These are phyloP conservation scores for Fusarium sterilihyphosum DNA, from an alignment of 2,329 filamentous ascomycete species.

Conservation along the genomic window DNA sequence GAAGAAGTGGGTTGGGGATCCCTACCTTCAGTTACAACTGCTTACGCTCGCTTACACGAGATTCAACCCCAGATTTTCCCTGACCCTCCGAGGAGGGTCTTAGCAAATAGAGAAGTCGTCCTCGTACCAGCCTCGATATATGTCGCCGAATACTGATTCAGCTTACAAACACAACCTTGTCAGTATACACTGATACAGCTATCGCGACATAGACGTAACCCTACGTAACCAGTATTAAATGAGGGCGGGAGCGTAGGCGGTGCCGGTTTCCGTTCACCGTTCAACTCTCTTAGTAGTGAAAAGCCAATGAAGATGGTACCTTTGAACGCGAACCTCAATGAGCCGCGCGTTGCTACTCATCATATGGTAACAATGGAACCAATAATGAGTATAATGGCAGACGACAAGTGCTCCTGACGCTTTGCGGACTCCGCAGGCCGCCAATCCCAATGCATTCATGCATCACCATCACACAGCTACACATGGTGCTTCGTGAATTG, in stretches of 20 bases:
- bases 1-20: neutral
- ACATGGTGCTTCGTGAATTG: too few species aligned
- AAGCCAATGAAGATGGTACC: fast-evolving
- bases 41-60: neutral
- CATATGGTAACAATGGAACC: fast-evolving
- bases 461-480: neutral
- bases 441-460: neutral
- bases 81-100: neutral
- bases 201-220: fast-evolving
- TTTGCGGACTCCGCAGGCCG: neutral
- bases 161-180: too few species aligned
- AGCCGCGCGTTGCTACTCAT: neutral
- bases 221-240: too few species aligned
- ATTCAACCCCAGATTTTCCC: neutral
- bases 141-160: too few species aligned
- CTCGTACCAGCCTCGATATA: neutral
- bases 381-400: neutral
- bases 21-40: fast-evolving
- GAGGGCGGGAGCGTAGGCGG: fast-evolving
- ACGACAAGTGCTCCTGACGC: neutral
- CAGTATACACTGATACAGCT: too few species aligned
- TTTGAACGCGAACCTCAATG: too few species aligned
- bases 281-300: neutral
- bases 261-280: neutral
- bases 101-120: neutral